Conservation (phyloP, 2,329 filamentous ascomycete genomes). For the Purpureocillium lavendulum region DNA sequence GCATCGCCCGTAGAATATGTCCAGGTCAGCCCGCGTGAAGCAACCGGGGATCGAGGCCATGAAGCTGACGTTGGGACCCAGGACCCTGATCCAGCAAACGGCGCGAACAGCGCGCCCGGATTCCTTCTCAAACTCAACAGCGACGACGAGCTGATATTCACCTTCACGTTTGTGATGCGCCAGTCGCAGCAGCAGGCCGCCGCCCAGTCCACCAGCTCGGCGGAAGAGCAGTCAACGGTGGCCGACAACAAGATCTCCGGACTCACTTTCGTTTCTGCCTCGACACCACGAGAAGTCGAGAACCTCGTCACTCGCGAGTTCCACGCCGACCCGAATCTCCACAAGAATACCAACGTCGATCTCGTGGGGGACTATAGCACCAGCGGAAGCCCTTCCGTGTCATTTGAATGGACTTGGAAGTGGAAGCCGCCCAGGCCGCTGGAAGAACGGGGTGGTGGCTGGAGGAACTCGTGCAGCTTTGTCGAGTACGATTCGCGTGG, state of each 20-base stretch:
- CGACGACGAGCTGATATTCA: conserved; percentile 88
- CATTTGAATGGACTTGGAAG: conserved; percentile 94
- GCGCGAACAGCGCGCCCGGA: conserved; percentile 43
- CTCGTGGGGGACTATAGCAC: conserved; percentile 90
- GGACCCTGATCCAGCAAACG: conserved; percentile 63
- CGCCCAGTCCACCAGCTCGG: conserved; percentile 29
- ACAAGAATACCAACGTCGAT: conserved; percentile 94
- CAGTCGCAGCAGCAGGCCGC: conserved; percentile 30
- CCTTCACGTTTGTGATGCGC: conserved; percentile 79
- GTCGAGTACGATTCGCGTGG: conserved; percentile 94
- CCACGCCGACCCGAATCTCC: conserved; percentile 91
- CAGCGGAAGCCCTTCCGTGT: conserved; percentile 70
- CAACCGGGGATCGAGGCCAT: neutral
- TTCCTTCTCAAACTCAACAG: conserved; percentile 84
- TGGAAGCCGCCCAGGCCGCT: conserved; percentile 80
- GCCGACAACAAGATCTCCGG: conserved; percentile 76
- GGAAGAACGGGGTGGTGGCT: conserved; percentile 83
- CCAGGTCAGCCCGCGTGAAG: conserved; percentile 53
- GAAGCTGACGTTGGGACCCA: conserved; percentile 23
- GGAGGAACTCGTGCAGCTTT: conserved; percentile 95
- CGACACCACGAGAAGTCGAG: conserved; percentile 78
- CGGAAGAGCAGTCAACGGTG: conserved; percentile 37
- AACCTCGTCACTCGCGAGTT: conserved; percentile 93
- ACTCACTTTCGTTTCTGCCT: conserved; percentile 86
- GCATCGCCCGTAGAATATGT: conserved; percentile 78